Conservation (phyloP, 495 filamentous ascomycete genomes). For the Articulospora tetracladia region DNA sequence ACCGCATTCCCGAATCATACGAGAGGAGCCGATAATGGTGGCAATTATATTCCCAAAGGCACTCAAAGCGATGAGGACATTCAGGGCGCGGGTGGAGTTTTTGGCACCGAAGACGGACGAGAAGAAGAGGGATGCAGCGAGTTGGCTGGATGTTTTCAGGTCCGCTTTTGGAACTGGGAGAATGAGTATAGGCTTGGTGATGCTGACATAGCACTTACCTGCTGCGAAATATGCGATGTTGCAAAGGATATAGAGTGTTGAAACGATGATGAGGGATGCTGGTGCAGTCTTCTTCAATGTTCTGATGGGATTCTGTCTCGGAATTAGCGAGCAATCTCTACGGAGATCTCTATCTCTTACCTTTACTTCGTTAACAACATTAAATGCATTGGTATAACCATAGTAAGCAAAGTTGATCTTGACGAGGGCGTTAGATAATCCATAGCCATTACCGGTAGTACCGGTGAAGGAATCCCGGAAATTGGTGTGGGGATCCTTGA, state of each 20-base stretch:
- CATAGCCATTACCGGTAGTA: slow-evolving; percentile 45
- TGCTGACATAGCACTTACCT: background rate
- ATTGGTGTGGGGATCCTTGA: slow-evolving; percentile 52
- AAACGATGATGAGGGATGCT: slow-evolving; percentile 44
- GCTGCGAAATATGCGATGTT: slow-evolving; percentile 62
- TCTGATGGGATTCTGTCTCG: slow-evolving; percentile 59
- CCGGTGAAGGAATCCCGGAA: slow-evolving; percentile 56
- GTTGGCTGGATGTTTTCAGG: slow-evolving; percentile 46
- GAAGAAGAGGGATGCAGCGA: slow-evolving; percentile 58
- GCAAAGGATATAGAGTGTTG: slow-evolving; percentile 54
- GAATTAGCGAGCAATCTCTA: no score
- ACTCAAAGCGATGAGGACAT: slow-evolving; percentile 58
- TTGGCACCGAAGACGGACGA: slow-evolving; percentile 52
- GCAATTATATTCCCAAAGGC: slow-evolving; percentile 62
- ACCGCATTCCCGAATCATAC: slow-evolving; percentile 59
- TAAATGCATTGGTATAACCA: slow-evolving; percentile 60
- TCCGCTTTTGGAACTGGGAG: slow-evolving; percentile 45
- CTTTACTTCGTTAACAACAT: slow-evolving; percentile 63
- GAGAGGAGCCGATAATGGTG: slow-evolving; percentile 52
- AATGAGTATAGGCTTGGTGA: background rate
- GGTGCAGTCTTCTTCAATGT: slow-evolving; percentile 48
- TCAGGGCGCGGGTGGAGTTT: slow-evolving; percentile 40
- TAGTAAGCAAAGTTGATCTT: slow-evolving; percentile 62
- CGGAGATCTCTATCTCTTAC: no score
- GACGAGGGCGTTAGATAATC: slow-evolving; percentile 54